Conservation (phyloP, 164 flowering plant genomes). For the Macadamia tetraphylla region DNA sequence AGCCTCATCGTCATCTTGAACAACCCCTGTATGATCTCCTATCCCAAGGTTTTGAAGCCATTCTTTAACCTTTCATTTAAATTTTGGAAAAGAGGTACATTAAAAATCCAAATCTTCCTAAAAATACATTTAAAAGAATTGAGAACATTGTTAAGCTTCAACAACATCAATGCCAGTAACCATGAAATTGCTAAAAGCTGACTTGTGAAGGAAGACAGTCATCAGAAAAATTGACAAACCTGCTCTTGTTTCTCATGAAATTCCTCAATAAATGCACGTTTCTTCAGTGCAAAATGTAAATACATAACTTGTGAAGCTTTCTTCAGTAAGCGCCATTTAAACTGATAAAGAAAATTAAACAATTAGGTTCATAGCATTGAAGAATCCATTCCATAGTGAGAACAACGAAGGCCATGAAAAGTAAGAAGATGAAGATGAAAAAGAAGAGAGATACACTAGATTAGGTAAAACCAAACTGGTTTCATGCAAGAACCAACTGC, state of each 20-base stretch:
- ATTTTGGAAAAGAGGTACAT: background rate
- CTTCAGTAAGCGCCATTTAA: slow-evolving; percentile 66
- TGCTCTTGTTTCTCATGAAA: slow-evolving; percentile 80
- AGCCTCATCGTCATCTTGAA: slow-evolving; percentile 80
- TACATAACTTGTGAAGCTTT: slow-evolving; percentile 72
- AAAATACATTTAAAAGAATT: background rate
- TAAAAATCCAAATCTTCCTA: background rate
- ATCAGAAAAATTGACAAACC: slow-evolving; percentile 25
- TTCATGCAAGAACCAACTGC: no score
- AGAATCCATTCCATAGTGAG: no score
- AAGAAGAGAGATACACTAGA: no score
- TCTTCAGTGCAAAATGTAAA: slow-evolving; percentile 71
- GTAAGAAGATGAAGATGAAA: no score
- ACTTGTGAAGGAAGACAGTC: background rate
- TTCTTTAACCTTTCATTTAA: slow-evolving; percentile 78
- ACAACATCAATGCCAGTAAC: slow-evolving; percentile 11
- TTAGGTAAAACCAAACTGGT: no score
- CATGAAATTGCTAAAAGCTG: background rate
- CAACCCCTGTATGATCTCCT: slow-evolving; percentile 70
- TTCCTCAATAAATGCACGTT: slow-evolving; percentile 66
- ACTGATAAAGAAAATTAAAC: slow-evolving; percentile 27
- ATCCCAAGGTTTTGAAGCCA: slow-evolving; percentile 98
- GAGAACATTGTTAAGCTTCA: no score
- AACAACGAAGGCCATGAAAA: no score
- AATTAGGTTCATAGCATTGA: slow-evolving; percentile 1